Evolutionary conservation across 306 rosid genomes (phyloP).

Genomic region (Cicer pinnatifidum): DNA sequence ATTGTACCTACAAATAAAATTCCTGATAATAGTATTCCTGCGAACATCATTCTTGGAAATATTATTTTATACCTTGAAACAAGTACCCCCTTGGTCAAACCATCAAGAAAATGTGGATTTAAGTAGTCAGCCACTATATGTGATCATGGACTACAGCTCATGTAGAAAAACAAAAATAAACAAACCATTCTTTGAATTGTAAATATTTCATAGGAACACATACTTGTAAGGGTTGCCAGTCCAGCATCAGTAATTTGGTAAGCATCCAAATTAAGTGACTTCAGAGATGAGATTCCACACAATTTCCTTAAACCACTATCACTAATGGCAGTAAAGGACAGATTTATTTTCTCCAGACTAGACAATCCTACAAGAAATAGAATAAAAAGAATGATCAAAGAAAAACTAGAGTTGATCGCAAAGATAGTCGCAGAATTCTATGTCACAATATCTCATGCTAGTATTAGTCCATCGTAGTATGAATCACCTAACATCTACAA

Average conservation of each 20-base stretch:
- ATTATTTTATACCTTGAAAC: slow-evolving; percentile 7
- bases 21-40: background rate
- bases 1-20: background rate
- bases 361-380: slow-evolving; percentile 69
- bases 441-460: slow-evolving; percentile 16
- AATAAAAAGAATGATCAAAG: slow-evolving; percentile 24
- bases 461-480: slow-evolving; percentile 3
- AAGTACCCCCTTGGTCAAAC: background rate
- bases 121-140: background rate
- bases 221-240: slow-evolving; percentile 79
- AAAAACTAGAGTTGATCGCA: slow-evolving; percentile 2
- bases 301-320: slow-evolving; percentile 74
- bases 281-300: slow-evolving; percentile 80
- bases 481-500: slow-evolving; percentile 12
- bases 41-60: background rate
- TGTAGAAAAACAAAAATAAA: slow-evolving; percentile 9
- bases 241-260: slow-evolving; percentile 85
- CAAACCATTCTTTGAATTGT: slow-evolving; percentile 30
- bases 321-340: slow-evolving; percentile 77
- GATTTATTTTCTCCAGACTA: slow-evolving; percentile 77
- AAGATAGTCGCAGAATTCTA: slow-evolving; percentile 10
- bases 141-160: background rate
- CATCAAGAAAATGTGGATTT: background rate
- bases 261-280: slow-evolving; percentile 92
- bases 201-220: slow-evolving; percentile 35